phyloP scores from a whole-genome alignment of 2,329 filamentous ascomycete genomes.

The Cladobotryum protrusum region DNA sequence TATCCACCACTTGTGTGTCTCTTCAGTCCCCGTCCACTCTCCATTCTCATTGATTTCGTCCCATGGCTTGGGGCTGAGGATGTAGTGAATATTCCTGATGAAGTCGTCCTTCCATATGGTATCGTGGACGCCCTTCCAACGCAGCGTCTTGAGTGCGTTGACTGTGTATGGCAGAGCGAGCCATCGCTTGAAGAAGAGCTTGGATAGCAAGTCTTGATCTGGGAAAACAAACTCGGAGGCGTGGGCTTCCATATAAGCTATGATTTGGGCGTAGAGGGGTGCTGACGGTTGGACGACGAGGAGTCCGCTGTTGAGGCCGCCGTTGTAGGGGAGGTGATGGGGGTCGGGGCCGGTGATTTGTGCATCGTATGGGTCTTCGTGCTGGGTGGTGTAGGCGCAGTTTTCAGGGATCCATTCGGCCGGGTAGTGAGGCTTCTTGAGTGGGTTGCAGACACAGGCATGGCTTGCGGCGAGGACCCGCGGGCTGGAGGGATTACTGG shows the following conservation, averaged over 20 bases:
- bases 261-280: constrained; percentile 43
- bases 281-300: constrained; percentile 49
- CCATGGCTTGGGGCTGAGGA: constrained; percentile 58
- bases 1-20: constrained; percentile 52
- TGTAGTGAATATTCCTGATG: constrained; percentile 58
- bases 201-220: constrained; percentile 53
- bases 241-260: constrained; percentile 42
- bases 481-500: constrained; percentile 29
- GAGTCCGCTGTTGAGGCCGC: constrained; percentile 45
- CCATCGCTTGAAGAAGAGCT: constrained; percentile 51
- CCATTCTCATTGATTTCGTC: constrained; percentile 42
- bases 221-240: constrained; percentile 48
- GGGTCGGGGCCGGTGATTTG: constrained; percentile 41
- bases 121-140: constrained; percentile 46
- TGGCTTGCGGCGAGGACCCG: constrained; percentile 77
- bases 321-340: constrained; percentile 41
- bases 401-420: constrained; percentile 55
- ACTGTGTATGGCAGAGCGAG: constrained; percentile 53
- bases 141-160: constrained; percentile 57
- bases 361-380: constrained; percentile 39
- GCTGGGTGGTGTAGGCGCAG: constrained; percentile 54
- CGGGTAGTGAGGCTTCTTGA: constrained; percentile 74
- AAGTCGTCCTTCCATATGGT: constrained; percentile 51
- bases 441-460: constrained; percentile 81
- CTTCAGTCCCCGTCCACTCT: constrained; percentile 38